phyloP scores from a whole-genome alignment of 306 rosid genomes.

The Albizia julibrissin region DNA sequence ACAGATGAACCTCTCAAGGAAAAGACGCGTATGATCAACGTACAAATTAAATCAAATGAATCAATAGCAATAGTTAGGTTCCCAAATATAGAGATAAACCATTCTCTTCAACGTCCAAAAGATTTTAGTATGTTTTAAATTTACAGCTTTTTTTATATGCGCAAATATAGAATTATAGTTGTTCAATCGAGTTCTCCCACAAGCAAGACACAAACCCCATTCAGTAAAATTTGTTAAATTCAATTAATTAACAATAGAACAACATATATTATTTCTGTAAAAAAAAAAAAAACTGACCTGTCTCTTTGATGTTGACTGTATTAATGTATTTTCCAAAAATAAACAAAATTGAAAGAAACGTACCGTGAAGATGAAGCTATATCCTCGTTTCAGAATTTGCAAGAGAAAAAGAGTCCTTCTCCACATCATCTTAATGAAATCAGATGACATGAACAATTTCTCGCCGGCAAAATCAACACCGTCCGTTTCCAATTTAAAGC shows the following conservation, averaged over 20 bases:
- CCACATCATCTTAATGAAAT: constrained; percentile 69
- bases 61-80: background rate
- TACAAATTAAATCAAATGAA: background rate
- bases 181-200: background rate
- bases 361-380: constrained; percentile 74
- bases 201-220: background rate
- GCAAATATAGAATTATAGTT: background rate
- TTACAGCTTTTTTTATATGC: background rate
- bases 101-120: background rate
- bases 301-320: background rate
- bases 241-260: background rate
- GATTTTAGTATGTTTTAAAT: background rate
- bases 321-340: background rate
- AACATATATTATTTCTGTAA: background rate
- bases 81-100: background rate
- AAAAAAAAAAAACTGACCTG: background rate
- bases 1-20: background rate
- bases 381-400: constrained; percentile 71
- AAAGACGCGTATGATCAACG: background rate
- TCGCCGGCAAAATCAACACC: constrained; percentile 63
- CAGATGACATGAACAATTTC: constrained; percentile 68
- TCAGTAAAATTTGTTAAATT: background rate
- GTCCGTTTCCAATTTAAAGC: constrained; percentile 59
- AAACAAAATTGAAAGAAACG: background rate
- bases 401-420: constrained; percentile 37